Evolutionary conservation across 331 rosid species (phyloP), one percentile per base, ranked within the genome.

Genomic region (Dryas integrifolia): DNA sequence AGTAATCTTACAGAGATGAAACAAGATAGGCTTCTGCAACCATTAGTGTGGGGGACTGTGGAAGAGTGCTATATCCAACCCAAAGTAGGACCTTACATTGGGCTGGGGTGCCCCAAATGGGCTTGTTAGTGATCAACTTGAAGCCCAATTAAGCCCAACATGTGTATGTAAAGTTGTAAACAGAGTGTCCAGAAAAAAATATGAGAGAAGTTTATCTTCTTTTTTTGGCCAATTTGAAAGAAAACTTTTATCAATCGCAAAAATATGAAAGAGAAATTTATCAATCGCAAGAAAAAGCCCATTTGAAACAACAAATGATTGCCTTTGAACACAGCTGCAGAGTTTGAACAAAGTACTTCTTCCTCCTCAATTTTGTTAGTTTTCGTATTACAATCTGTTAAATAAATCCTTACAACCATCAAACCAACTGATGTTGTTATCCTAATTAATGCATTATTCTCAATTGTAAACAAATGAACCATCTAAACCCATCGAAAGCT

Each of bases 11-110:
- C 15, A 77, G 14, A 67, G 71, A 69, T 48, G 49, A 57, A 44
- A 3, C 66, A 57, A 58, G 81, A 76, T 50, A 44, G 72, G 67
- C 57, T 67, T 69, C 51, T 49, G 38, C 74, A 44, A 30, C 24
- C 51, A 56, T 11, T 53, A 41, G 10, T 0, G 9, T 24, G 7
- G 1, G 16, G 48, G 67, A 47, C 24, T 24, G 2, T 11, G 47
- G 35, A 2, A 14, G 35, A 45, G 40, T 58, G 62, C 6, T 10
- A 9, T 57, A 4, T 70, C 70, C 51, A 44, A 70, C 18, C 47
- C 53, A 62, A 12, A 30, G 53, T 3, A 58, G 53, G 77, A 5
- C 10, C 44, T 21, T 3, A 1, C 3, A 55, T 2, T 55, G 52
- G 83, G 46, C 58, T 5, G 24, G 51, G 46, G 11, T 40, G 6